phyloP scores from a whole-genome alignment of 805 yeast genomes.

The Suhomyces vadensis region DNA sequence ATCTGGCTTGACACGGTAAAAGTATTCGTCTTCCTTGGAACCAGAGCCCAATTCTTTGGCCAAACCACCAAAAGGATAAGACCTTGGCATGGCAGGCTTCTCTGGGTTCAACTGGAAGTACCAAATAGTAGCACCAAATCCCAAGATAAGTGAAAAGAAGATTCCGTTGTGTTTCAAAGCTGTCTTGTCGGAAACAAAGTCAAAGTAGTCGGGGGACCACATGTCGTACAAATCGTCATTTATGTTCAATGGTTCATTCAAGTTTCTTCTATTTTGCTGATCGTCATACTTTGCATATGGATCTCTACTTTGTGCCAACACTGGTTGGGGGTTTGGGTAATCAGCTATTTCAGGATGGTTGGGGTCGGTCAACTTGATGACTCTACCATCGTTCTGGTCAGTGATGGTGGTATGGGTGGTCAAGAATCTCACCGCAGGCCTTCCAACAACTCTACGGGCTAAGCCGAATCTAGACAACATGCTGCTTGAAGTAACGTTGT shows the following conservation, averaged over 20 bases:
- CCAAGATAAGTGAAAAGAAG: slow-evolving; percentile 44
- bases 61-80: slow-evolving; percentile 73
- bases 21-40: slow-evolving; percentile 31
- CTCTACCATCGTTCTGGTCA: slow-evolving; percentile 41
- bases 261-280: slow-evolving; percentile 77
- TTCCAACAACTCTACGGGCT: slow-evolving; percentile 15
- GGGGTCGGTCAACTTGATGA: slow-evolving; percentile 43
- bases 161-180: slow-evolving; percentile 60
- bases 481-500: background rate
- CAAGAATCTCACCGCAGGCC: slow-evolving; percentile 18
- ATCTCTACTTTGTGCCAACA: slow-evolving; percentile 63
- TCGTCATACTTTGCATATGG: slow-evolving; percentile 78
- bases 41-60: slow-evolving; percentile 73
- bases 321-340: slow-evolving; percentile 61
- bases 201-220: slow-evolving; percentile 83
- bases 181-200: slow-evolving; percentile 55
- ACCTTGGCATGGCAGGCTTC: slow-evolving; percentile 73
- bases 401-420: slow-evolving; percentile 40
- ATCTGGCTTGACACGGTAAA: slow-evolving; percentile 45
- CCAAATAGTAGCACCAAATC: slow-evolving; percentile 45
- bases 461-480: slow-evolving; percentile 35
- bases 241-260: slow-evolving; percentile 68
- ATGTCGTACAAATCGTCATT: slow-evolving; percentile 74
- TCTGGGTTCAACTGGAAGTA: slow-evolving; percentile 57
- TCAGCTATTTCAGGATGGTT: slow-evolving; percentile 49